Evolutionary conservation across 78 protist genomes (phyloP).

Genomic region (Pirum gemmata): DNA sequence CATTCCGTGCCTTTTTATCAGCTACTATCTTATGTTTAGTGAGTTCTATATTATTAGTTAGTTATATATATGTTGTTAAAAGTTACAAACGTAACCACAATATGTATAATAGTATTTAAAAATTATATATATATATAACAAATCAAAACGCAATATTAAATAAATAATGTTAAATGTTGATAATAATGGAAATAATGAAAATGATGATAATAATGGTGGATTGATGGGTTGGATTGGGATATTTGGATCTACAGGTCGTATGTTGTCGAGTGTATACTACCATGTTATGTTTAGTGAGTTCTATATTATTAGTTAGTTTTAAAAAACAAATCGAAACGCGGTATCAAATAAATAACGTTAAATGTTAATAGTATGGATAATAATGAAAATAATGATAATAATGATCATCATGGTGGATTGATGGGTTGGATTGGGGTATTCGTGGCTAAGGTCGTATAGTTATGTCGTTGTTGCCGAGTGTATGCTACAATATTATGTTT

Average conservation of each 20-base stretch:
- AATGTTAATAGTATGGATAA: no score
- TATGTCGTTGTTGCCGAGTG: conserved; percentile 22
- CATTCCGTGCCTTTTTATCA: background rate
- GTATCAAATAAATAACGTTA: no score
- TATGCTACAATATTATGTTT: no score
- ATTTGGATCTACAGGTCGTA: conserved; percentile 28
- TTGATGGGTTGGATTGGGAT: conserved; percentile 50
- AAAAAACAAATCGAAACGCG: no score
- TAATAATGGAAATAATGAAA: no score
- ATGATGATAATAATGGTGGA: no score
- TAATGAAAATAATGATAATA: no score
- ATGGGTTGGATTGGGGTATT: conserved; percentile 47
- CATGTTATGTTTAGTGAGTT: background rate
- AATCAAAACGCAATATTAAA: no score
- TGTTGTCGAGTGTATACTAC: background rate
- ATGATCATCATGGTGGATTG: background rate
- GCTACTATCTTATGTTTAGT: background rate
- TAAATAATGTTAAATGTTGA: no score
- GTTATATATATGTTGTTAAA: background rate
- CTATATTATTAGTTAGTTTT: background rate
- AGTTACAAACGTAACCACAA: background rate
- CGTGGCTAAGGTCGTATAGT: conserved; percentile 19
- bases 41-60: background rate
- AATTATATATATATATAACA: no score
- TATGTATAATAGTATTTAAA: no score